Evolutionary conservation across 495 filamentous ascomycete genomes (phyloP).

Genomic region (Podospora anserina): DNA sequence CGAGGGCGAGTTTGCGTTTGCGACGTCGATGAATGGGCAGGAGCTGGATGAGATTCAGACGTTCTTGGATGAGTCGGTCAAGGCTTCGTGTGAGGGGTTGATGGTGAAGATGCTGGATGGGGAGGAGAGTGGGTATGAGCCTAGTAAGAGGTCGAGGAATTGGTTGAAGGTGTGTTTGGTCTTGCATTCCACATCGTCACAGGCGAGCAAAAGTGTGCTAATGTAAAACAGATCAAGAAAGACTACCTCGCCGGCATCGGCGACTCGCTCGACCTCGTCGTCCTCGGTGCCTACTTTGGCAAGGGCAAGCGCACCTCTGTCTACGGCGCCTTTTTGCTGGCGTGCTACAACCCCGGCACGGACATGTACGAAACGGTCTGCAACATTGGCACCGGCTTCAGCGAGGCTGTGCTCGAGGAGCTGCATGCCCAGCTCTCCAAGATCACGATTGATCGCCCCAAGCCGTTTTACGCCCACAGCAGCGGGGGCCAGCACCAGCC

Average conservation of each 20-base stretch:
- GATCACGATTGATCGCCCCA: slow-evolving; percentile 79
- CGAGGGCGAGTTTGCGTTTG: slow-evolving; percentile 90
- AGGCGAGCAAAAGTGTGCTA: not conserved
- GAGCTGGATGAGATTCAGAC: slow-evolving; percentile 89
- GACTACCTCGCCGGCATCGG: slow-evolving; percentile 92
- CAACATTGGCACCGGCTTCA: slow-evolving; percentile 98
- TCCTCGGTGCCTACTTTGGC: slow-evolving; percentile 90
- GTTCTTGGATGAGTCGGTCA: slow-evolving; percentile 88
- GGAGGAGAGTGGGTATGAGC: slow-evolving; percentile 85
- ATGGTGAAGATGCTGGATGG: slow-evolving; percentile 99
- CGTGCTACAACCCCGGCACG: slow-evolving; percentile 76
- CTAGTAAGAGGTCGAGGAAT: slow-evolving; percentile 89
- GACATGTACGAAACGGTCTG: slow-evolving; percentile 92
- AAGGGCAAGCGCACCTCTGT: slow-evolving; percentile 92
- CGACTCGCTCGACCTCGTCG: slow-evolving; percentile 94
- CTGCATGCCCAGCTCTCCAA: slow-evolving; percentile 68
- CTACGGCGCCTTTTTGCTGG: slow-evolving; percentile 92
- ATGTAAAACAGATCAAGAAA: slow-evolving; percentile 72
- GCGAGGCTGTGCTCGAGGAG: slow-evolving; percentile 78
- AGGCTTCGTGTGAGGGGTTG: slow-evolving; percentile 90
- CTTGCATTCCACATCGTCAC: not conserved
- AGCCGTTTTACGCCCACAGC: slow-evolving; percentile 90
- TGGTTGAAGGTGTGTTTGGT: slow-evolving; percentile 78
- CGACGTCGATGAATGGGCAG: slow-evolving; percentile 80
- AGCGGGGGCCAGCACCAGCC: slow-evolving; percentile 84